phyloP scores from a whole-genome alignment of 1,139 yeast species.

The Martiniozyma asiatica region DNA sequence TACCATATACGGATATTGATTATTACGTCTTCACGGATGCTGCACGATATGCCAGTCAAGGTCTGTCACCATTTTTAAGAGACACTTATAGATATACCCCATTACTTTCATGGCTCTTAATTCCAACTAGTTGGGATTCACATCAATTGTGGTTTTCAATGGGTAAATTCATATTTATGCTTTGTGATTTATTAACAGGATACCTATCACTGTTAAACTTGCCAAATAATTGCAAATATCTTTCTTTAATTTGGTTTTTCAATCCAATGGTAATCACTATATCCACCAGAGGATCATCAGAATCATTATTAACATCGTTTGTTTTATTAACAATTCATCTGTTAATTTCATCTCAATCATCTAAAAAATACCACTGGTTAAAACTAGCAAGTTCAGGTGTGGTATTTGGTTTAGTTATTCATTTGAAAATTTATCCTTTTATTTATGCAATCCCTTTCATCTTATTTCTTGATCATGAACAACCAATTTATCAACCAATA shows the following conservation, averaged over 20 bases:
- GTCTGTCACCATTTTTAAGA: constrained; percentile 63
- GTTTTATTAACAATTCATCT: constrained; percentile 49
- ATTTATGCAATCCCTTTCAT: constrained; percentile 59
- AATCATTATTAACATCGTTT: constrained; percentile 73
- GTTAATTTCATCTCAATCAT: constrained; percentile 14
- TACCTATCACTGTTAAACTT: constrained; percentile 23
- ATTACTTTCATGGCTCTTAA: constrained; percentile 65
- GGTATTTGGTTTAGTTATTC: constrained; percentile 67
- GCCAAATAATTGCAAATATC: constrained; percentile 32
- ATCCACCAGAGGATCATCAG: constrained; percentile 88
- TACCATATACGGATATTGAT: constrained; percentile 88
- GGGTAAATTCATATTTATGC: constrained; percentile 69
- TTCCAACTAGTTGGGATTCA: constrained; percentile 41
- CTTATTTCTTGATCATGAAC: constrained; percentile 20
- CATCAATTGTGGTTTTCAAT: constrained; percentile 33
- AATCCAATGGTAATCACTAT: constrained; percentile 95
- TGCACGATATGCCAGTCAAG: constrained; percentile 52
- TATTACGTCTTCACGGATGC: constrained; percentile 92
- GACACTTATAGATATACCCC: constrained; percentile 95
- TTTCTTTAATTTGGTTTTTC: constrained; percentile 56
- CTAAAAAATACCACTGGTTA: constrained; percentile 13
- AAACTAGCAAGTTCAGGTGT: constrained; percentile 43
- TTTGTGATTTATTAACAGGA: constrained; percentile 78
- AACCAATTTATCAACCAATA: constrained; percentile 28
- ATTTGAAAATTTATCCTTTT: constrained; percentile 84